Base-by-base conservation (phyloP, 2,329 filamentous ascomycete genomes). In the Phialophora expanda region DNA sequence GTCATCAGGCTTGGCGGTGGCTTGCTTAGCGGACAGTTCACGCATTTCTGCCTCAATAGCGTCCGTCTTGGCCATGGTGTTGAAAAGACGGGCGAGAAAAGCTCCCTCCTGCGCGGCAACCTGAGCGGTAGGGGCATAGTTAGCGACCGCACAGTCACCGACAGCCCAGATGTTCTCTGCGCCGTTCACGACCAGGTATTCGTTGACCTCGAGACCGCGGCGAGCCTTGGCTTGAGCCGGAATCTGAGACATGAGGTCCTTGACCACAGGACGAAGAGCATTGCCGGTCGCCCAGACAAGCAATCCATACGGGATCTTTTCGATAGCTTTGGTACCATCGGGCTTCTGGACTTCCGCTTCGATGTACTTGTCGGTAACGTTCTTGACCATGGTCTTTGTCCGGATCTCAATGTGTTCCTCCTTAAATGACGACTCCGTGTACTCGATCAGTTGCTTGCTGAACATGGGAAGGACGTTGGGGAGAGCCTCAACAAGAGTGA, bases 381-480 rank as follows among this genome's bases (percentile, higher is more conserved):
- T 93, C 86, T 98, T 98, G 78, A 99, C 95, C 89, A 97, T 96
- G 72, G 95, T 98, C 87, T 98, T 98, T 74, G 95, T 96, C 80
- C 92, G 90, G 82, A 99, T 97, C 74, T 92, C 89, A 77, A 99
- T 99, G 77, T 93, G 93, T 82, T 99, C 95, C 84, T 99, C 95
- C 82, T 96, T 95, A 84, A 99, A 96, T 55, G 94, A 97, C 81
- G 93, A 94, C 83, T 99, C 95, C 73, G 95, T 99, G 85, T 99
- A 99, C 76, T 99, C 95, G 76, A 99, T 98, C 76, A 99, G 85
- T 81, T 97, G 93, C 87, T 98, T 98, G 78, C 92, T 97, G 86
- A 99, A 99, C 86, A 93, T 96, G 75, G 95, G 95, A 71, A 99
- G 87, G 60, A 97, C 93, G 79, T 96, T 97, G 74, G 95, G 95